phyloP scores from a whole-genome alignment of 2,329 filamentous ascomycete species.

The Akanthomyces lecanii region DNA sequence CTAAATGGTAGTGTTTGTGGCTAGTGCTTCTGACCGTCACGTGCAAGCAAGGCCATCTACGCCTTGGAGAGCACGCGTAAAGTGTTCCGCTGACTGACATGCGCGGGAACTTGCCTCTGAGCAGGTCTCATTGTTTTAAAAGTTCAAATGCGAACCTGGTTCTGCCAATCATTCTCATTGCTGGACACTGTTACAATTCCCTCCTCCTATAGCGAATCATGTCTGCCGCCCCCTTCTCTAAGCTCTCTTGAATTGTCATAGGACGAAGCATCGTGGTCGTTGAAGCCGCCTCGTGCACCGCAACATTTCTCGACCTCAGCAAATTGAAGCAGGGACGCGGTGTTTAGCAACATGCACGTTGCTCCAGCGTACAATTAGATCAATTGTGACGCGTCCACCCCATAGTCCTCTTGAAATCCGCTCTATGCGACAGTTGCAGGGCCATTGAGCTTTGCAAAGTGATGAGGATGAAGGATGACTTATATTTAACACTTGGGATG shows the following conservation, averaged over 20 bases:
- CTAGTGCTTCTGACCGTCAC: not conserved
- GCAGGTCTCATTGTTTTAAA: not conserved
- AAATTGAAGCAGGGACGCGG: not conserved
- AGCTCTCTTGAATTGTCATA: not conserved
- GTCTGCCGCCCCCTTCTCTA: not conserved
- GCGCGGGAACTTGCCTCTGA: not conserved
- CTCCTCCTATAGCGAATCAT: not conserved
- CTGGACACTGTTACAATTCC: not conserved
- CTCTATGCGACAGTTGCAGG: not conserved
- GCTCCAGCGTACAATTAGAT: not conserved
- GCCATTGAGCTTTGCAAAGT: not conserved
- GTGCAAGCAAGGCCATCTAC: not conserved
- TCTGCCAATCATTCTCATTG: not conserved
- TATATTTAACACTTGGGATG: not conserved
- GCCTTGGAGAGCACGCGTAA: slow-evolving; percentile 10
- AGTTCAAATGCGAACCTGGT: not conserved
- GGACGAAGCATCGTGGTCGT: not conserved
- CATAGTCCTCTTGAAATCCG: not conserved
- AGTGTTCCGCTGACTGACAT: not conserved
- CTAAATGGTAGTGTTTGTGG: not conserved
- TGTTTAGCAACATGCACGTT: not conserved
- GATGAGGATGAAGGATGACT: not conserved
- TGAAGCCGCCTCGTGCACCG: not conserved
- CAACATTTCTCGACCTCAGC: not conserved
- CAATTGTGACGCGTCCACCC: not conserved